Conservation (phyloP, 2,329 filamentous ascomycete genomes). For the Xylariales sp. region DNA sequence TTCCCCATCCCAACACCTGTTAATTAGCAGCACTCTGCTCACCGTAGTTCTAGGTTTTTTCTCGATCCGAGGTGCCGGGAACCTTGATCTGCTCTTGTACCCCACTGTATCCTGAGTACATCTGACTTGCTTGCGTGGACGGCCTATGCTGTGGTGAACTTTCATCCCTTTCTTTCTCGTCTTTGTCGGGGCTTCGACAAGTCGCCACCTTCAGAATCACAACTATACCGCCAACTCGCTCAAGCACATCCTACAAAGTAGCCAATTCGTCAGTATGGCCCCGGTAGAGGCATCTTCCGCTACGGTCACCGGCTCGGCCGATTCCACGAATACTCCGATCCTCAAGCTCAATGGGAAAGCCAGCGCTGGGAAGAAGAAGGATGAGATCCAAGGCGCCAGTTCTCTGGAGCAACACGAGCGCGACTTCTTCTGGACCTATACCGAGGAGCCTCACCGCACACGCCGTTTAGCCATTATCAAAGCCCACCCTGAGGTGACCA, state of each 20-base stretch:
- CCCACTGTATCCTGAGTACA: no score
- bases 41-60: not conserved
- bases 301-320: constrained; percentile 1
- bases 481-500: constrained; percentile 94
- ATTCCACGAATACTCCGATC: constrained; percentile 1
- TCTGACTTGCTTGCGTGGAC: no score
- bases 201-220: no score
- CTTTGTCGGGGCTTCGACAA: no score
- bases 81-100: no score
- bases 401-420: constrained; percentile 35
- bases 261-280: not conserved
- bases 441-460: constrained; percentile 93
- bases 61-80: no score
- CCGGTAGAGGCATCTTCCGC: constrained; percentile 4
- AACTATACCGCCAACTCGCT: not conserved
- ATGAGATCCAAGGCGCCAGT: constrained; percentile 8
- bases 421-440: constrained; percentile 98
- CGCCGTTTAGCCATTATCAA: constrained; percentile 93
- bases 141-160: no score
- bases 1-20: not conserved
- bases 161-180: no score
- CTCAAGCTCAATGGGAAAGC: constrained; percentile 17
- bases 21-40: not conserved
- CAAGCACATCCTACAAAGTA: no score
- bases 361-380: constrained; percentile 16